Conservation (phyloP, 2,329 filamentous ascomycete genomes). For the Aspergillus hiratsukae region DNA sequence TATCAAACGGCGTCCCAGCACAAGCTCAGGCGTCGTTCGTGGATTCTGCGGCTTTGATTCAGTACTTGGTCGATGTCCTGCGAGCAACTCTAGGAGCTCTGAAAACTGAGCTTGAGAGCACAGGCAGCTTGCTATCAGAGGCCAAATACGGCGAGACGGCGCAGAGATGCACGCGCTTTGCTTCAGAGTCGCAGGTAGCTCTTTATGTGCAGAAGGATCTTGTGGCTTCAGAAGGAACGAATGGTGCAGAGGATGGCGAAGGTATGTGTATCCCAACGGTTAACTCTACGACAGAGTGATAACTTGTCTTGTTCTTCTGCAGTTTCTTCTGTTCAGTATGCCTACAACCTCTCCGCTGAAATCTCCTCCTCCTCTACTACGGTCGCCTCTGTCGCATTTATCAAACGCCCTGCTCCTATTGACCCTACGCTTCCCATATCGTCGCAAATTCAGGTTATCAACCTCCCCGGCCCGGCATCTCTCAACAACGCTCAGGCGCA, state of each 20-base stretch:
- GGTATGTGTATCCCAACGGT: constrained; percentile 31
- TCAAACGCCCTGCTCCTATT: constrained; percentile 86
- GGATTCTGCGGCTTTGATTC: constrained; percentile 65
- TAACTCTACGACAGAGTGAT: not conserved
- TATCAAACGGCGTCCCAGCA: constrained; percentile 32
- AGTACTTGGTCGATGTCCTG: constrained; percentile 67
- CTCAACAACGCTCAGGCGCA: constrained; percentile 63
- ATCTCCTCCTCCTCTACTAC: constrained; percentile 68
- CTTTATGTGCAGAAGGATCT: constrained; percentile 85
- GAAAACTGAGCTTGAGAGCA: constrained; percentile 70
- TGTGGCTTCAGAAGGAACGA: constrained; percentile 49
- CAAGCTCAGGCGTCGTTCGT: constrained; percentile 38
- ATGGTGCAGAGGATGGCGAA: constrained; percentile 34
- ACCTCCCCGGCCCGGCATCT: constrained; percentile 76
- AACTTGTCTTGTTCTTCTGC: not conserved
- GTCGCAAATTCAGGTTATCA: constrained; percentile 87
- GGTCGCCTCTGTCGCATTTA: constrained; percentile 83
- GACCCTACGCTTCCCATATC: constrained; percentile 77
- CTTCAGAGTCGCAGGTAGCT: constrained; percentile 77
- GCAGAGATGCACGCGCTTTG: constrained; percentile 83
- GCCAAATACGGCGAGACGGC: constrained; percentile 71
- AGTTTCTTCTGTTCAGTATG: constrained; percentile 49
- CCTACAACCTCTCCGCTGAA: constrained; percentile 76
- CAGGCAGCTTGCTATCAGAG: constrained; percentile 77
- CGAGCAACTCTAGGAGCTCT: constrained; percentile 70